Percentiles rank a stretch among this genome's conserved stretches.
These are phyloP conservation scores for Aspergillus sp. DNA, from an alignment of 2,329 filamentous ascomycete species.

Conservation along the genomic window DNA sequence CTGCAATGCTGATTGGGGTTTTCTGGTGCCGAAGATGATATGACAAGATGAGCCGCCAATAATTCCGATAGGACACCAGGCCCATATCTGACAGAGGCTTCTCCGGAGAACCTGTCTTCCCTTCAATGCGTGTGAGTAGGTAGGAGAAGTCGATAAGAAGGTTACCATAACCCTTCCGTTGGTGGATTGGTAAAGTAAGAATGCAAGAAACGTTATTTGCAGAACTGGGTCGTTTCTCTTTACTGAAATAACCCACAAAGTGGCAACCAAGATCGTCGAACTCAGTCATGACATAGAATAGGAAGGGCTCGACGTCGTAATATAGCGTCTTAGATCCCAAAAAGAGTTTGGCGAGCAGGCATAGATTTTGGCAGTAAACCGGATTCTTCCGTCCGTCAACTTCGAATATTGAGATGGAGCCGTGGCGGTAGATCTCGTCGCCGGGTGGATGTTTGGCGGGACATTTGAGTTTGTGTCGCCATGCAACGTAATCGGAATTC, in stretches of 20 bases:
- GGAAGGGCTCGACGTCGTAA: conserved; percentile 98
- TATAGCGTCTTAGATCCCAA: conserved; percentile 97
- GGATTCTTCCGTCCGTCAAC: conserved; percentile 93
- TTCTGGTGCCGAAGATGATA: conserved; percentile 74
- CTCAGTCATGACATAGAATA: conserved; percentile 97
- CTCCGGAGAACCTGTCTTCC: conserved; percentile 93
- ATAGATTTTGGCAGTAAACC: conserved; percentile 96
- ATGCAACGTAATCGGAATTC: conserved; percentile 98
- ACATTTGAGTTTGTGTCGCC: conserved; percentile 97
- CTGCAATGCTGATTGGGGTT: conserved; percentile 58
- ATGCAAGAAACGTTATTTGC: conserved; percentile 99
- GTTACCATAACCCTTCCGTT: conserved; percentile 95
- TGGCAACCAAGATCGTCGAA: conserved; percentile 89
- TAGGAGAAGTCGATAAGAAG: conserved; percentile 98
- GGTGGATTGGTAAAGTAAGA: conserved; percentile 91
- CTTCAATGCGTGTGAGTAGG: conserved; percentile 87
- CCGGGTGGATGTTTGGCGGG: conserved; percentile 95
- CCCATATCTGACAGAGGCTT: conserved; percentile 99
- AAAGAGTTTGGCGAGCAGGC: conserved; percentile 92
- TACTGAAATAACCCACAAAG: conserved; percentile 99
- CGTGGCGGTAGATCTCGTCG: conserved; percentile 96
- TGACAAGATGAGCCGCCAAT: conserved; percentile 90
- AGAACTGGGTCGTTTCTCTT: conserved; percentile 92
- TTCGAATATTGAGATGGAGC: conserved; percentile 93
- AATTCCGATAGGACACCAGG: conserved; percentile 93